These are phyloP conservation scores for Colletotrichum higginsianum DNA, from an alignment of 2,329 filamentous ascomycete species.

Conservation along the genomic window DNA sequence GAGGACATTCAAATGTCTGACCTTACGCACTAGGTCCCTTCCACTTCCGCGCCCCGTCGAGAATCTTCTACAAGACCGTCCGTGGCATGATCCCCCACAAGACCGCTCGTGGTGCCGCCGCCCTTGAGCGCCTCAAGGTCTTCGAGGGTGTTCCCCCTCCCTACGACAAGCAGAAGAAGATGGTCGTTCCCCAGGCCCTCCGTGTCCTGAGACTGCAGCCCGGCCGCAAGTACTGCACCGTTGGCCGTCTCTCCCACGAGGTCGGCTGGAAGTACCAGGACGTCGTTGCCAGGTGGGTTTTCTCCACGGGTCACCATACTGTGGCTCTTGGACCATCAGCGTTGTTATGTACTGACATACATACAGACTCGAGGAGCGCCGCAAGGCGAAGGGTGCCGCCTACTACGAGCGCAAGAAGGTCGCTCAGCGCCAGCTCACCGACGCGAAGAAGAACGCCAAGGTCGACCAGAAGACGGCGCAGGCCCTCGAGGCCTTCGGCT, in stretches of 20 bases:
- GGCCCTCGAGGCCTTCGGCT: slow-evolving; percentile 91
- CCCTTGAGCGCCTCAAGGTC: slow-evolving; percentile 98
- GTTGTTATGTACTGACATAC: slow-evolving; percentile 16
- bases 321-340: no score
- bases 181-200: slow-evolving; percentile 98
- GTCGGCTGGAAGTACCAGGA: slow-evolving; percentile 99
- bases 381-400: slow-evolving; percentile 98
- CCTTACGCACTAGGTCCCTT: slow-evolving; percentile 81
- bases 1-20: slow-evolving; percentile 48
- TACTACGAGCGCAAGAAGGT: slow-evolving; percentile 99
- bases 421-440: slow-evolving; percentile 87
- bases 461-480: slow-evolving; percentile 89
- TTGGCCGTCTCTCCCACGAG: slow-evolving; percentile 97
- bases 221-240: slow-evolving; percentile 99
- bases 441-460: slow-evolving; percentile 93
- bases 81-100: slow-evolving; percentile 99
- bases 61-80: slow-evolving; percentile 99
- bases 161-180: slow-evolving; percentile 99
- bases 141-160: slow-evolving; percentile 99
- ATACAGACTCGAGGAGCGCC: slow-evolving; percentile 94
- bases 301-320: background rate
- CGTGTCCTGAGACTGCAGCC: slow-evolving; percentile 97
- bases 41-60: slow-evolving; percentile 99
- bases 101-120: slow-evolving; percentile 96
- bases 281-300: slow-evolving; percentile 93